Percentiles rank a stretch among this genome's conserved stretches.
phyloP scores from a whole-genome alignment of 1,139 yeast species.

The Suzukiozyma palmioleophila region DNA sequence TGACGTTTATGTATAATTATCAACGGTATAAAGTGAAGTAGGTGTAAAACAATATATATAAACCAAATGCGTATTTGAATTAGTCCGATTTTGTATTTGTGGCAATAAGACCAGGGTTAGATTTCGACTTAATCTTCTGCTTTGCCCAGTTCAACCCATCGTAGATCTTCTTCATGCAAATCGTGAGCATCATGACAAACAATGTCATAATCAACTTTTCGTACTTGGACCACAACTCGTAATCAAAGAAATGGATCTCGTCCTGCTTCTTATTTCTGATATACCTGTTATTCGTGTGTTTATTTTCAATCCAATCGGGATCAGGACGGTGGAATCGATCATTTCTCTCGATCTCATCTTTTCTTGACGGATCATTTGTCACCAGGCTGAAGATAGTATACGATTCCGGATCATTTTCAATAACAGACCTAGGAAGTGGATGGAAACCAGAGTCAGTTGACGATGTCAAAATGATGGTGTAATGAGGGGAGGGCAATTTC shows the following conservation, averaged over 20 bases:
- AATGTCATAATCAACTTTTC: slow-evolving; percentile 37
- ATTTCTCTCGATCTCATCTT: slow-evolving; percentile 54
- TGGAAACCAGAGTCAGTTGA: slow-evolving; percentile 19
- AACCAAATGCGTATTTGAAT: too few species aligned
- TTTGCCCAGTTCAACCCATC: slow-evolving; percentile 6
- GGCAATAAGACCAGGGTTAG: slow-evolving; percentile 1
- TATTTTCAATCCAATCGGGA: slow-evolving; percentile 27
- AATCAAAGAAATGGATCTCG: slow-evolving; percentile 35
- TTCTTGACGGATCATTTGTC: slow-evolving; percentile 41
- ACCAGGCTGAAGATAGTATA: slow-evolving; percentile 45
- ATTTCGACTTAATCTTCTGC: slow-evolving; percentile 3
- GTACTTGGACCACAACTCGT: slow-evolving; percentile 36
- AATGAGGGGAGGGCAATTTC: slow-evolving; percentile 65
- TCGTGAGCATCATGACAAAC: slow-evolving; percentile 21
- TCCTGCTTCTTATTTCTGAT: slow-evolving; percentile 28
- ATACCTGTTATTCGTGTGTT: slow-evolving; percentile 32
- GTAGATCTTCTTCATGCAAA: slow-evolving; percentile 12
- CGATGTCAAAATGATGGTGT: slow-evolving; percentile 48
- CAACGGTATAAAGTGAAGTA: too few species aligned
- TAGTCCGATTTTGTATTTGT: neutral
- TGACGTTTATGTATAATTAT: too few species aligned
- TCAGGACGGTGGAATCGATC: slow-evolving; percentile 34
- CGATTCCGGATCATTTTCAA: slow-evolving; percentile 26
- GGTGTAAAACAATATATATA: too few species aligned
- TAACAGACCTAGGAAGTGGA: slow-evolving; percentile 27